Conservation (phyloP, 1,284 basidiomycete genomes). For the Cutaneotrichosporon spelunceum region DNA sequence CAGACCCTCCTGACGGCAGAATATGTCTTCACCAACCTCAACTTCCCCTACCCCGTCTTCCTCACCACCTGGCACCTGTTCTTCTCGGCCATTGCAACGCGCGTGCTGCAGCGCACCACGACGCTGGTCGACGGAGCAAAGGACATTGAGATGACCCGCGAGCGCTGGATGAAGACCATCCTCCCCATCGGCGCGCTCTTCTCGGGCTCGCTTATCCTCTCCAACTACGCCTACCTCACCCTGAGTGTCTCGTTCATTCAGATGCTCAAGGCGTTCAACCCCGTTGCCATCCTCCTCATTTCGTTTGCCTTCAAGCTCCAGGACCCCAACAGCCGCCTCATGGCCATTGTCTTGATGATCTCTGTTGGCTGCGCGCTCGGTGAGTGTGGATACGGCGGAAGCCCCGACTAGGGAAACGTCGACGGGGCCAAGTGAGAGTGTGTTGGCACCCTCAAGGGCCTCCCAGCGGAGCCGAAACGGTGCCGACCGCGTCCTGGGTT, state of each 20-base stretch:
- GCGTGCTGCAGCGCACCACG: slow-evolving; percentile 83
- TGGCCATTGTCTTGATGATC: slow-evolving; percentile 72
- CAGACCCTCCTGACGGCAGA: slow-evolving; percentile 43
- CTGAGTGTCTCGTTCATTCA: slow-evolving; percentile 92
- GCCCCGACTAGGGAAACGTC: too few relatives aligned
- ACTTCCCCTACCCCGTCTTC: slow-evolving; percentile 82
- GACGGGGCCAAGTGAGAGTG: too few relatives aligned
- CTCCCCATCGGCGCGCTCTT: slow-evolving; percentile 91
- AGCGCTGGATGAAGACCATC: slow-evolving; percentile 81
- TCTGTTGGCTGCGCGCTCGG: slow-evolving; percentile 85
- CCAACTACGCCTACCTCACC: slow-evolving; percentile 91
- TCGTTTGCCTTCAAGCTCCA: slow-evolving; percentile 86
- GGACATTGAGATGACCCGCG: slow-evolving; percentile 78
- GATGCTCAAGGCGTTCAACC: slow-evolving; percentile 99
- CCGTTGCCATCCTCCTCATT: slow-evolving; percentile 91
- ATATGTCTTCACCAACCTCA: slow-evolving; percentile 75
- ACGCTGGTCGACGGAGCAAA: slow-evolving; percentile 81
- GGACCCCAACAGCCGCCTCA: slow-evolving; percentile 77
- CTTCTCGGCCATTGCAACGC: slow-evolving; percentile 84
- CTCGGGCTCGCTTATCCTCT: slow-evolving; percentile 83
- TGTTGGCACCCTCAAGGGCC: too few relatives aligned
- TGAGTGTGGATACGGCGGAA: slow-evolving; percentile 49
- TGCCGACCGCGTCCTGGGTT: background rate
- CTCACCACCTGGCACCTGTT: slow-evolving; percentile 80
- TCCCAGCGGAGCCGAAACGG: background rate